Conservation (phyloP, 345 rosid species). For the Camelina laxa region DNA sequence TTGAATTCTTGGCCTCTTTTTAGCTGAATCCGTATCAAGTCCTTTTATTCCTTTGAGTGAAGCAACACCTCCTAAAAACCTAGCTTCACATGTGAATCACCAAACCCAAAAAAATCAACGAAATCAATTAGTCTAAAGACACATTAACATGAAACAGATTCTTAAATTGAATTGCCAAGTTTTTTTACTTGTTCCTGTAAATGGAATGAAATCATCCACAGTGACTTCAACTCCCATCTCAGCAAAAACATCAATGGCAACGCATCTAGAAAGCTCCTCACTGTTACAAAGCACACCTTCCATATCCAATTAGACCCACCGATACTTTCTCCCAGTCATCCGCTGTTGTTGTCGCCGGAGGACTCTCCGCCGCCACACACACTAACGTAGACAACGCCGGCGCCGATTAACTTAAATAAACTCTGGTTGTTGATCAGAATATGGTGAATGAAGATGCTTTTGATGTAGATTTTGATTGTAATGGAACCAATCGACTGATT, state of each 20-base stretch:
- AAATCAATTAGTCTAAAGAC: not conserved
- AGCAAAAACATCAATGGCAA: slow-evolving; percentile 81
- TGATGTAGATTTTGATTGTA: slow-evolving; percentile 3
- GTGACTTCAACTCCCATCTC: slow-evolving; percentile 91
- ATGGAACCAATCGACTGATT: no score
- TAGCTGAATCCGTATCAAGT: slow-evolving; percentile 63
- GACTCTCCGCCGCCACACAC: slow-evolving; percentile 40
- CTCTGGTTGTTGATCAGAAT: slow-evolving; percentile 8
- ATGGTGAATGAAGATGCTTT: not conserved
- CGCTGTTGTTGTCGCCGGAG: slow-evolving; percentile 7
- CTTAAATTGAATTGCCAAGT: not conserved
- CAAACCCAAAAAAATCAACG: slow-evolving; percentile 7
- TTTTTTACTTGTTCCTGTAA: slow-evolving; percentile 81
- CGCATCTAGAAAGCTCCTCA: slow-evolving; percentile 84
- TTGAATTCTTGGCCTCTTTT: no score
- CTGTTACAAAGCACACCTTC: slow-evolving; percentile 92
- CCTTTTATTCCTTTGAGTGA: slow-evolving; percentile 72
- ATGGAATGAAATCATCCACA: slow-evolving; percentile 80
- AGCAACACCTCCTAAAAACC: slow-evolving; percentile 92
- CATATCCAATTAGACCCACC: slow-evolving; percentile 89
- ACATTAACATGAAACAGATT: not conserved
- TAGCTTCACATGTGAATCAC: slow-evolving; percentile 73
- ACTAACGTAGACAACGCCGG: slow-evolving; percentile 21
- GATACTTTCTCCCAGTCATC: slow-evolving; percentile 82
- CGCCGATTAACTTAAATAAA: not conserved